Evolutionary conservation across 371 early-diverging fungal species (phyloP), one percentile per base, ranked within the genome.

Genomic region (Lichtheimia ramosa): DNA sequence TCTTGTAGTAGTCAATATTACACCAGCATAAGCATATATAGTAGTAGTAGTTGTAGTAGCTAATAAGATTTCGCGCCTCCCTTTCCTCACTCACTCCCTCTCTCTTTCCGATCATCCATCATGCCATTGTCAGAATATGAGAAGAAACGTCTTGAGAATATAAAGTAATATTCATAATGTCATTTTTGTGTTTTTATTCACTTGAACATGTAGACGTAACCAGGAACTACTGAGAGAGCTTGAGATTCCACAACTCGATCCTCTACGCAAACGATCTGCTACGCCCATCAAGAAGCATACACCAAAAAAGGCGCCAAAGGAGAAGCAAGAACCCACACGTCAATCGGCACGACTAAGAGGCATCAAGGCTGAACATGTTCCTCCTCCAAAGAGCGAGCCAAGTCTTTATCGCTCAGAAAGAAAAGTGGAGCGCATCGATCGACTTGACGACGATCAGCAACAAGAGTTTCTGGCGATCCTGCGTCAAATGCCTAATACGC

Each of bases 1-100:
- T 95, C 79, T 74, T 94, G 66, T 94, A 85, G 66, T 46, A 46
- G n/a, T 43, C 18, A 43, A n/a, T 43, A 3, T 43, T 18, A 43
- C 18, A 43, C 25, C 25, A 25, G 2, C 25, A 25, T 5, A n/a
- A 25, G 25, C 25, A 25, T 25, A 25, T 25, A 25, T 34, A 34
- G 34, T 34, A 34, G 10, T 34, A 34, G 28, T 7, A 28, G 28
- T 8, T 8, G 10, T 34, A 34, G 34, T 34, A 34, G 27, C 27
- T 7, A 27, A 27, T 27, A 27, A 27, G 34, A 34, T 34, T 34
- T 21, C 5, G 15, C 27, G 51, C 27, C n/a, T 21, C 51, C 51
- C 27, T 51, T 23, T 4, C 24, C 51, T 24, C 25, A 12, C 24
- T 23, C 51, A 23, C 24, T 7, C 21, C 5, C 51, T 12, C 27